Evolutionary conservation across 208 protist species (phyloP).

Genomic region (Wallacemonas sp.): DNA sequence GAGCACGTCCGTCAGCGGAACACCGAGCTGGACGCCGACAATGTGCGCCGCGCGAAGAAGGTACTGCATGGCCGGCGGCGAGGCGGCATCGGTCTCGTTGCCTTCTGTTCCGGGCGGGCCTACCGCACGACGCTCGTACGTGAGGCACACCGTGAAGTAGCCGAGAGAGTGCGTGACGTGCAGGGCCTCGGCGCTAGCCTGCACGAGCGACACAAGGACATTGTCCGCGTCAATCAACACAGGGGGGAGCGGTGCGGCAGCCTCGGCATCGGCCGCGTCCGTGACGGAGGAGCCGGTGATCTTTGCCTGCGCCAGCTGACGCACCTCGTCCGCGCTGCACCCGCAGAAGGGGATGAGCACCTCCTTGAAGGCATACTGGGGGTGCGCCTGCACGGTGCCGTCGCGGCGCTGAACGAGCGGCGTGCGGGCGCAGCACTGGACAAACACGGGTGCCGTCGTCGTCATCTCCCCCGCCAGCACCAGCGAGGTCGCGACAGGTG

Average conservation of each 20-base stretch:
- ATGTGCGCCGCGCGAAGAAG: conserved; percentile 36
- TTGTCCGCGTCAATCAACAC: conserved; percentile 7
- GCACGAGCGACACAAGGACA: conserved; percentile 17
- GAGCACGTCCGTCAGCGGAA: conserved; percentile 48
- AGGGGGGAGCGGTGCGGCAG: not conserved
- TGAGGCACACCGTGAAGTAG: conserved; percentile 47
- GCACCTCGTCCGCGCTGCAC: conserved; percentile 35
- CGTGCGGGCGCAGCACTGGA: conserved; percentile 61
- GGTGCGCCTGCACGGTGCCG: conserved; percentile 25
- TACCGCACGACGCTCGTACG: conserved; percentile 13
- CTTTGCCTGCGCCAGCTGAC: conserved; percentile 19
- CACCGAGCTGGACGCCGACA: conserved; percentile 63
- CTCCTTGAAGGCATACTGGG: conserved; percentile 29
- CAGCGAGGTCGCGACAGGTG: conserved; percentile 59
- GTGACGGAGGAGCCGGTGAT: conserved; percentile 6
- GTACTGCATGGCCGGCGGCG: conserved; percentile 20
- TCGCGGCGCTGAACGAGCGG: conserved; percentile 39
- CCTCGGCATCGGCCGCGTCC: not conserved
- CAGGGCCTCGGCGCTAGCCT: conserved; percentile 35
- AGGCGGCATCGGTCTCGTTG: not conserved
- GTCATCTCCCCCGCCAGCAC: conserved; percentile 77
- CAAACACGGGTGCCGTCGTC: conserved; percentile 63
- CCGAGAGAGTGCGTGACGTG: conserved; percentile 66
- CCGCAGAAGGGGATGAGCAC: conserved; percentile 52
- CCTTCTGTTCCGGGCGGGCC: not conserved